Percentiles rank a stretch among this genome's conserved stretches.
These are phyloP conservation scores for Picea abies DNA, from an alignment of 83 land plant species.

Conservation along the genomic window DNA sequence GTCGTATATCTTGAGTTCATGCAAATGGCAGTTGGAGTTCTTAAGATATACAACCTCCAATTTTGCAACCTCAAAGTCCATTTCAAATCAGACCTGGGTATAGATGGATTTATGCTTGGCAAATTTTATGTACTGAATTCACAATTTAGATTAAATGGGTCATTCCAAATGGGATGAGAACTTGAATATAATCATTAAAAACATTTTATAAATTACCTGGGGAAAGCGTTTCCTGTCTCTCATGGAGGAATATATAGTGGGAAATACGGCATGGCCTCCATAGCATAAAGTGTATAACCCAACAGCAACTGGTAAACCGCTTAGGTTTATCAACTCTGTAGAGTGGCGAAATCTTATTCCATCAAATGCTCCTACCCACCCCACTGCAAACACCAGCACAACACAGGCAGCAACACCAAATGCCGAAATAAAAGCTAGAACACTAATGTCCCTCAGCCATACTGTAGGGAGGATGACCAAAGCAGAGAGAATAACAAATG, in stretches of 20 bases:
- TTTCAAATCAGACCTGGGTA: too few species aligned
- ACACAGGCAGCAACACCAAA: background rate
- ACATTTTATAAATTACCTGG: conserved; percentile 15
- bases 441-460: conserved; percentile 66
- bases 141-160: too few species aligned
- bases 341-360: conserved; percentile 31
- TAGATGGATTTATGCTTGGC: too few species aligned
- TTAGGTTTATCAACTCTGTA: conserved; percentile 25
- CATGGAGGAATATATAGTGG: conserved; percentile 51
- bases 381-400: conserved; percentile 12
- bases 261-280: conserved; percentile 58
- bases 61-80: too few species aligned
- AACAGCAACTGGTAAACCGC: conserved; percentile 42
- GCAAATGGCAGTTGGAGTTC: too few species aligned
- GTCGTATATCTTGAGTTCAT: too few species aligned
- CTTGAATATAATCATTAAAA: too few species aligned
- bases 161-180: too few species aligned
- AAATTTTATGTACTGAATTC: too few species aligned
- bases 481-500: conserved; percentile 57
- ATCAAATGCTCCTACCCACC: conserved; percentile 28
- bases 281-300: conserved; percentile 46
- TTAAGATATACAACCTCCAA: too few species aligned
- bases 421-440: conserved; percentile 5
- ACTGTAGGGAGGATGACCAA: conserved; percentile 72
- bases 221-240: conserved; percentile 26